Percentiles rank a stretch among this genome's conserved stretches.
Evolutionary conservation across 2,329 filamentous ascomycete genomes (phyloP).

Genomic region (Aureobasidium lini): DNA sequence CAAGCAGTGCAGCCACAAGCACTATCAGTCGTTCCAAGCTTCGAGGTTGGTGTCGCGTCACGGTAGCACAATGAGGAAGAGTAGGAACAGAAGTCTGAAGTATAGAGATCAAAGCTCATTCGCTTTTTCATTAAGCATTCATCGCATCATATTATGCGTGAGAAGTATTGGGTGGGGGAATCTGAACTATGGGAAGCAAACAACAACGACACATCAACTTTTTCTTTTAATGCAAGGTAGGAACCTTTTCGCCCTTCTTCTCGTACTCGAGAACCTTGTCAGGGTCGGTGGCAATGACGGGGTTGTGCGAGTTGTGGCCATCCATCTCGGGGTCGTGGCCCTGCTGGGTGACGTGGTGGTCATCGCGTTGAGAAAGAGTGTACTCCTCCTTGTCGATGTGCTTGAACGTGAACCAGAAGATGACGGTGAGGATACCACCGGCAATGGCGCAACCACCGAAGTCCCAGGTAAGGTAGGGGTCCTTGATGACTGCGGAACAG

Average conservation of each 20-base stretch:
- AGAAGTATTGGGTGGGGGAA: neutral
- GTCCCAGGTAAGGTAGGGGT: conserved; percentile 43
- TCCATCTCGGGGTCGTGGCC: conserved; percentile 13
- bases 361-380: conserved; percentile 15
- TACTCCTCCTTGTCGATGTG: conserved; percentile 31
- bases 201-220: neutral
- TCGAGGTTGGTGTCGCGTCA: too few species aligned
- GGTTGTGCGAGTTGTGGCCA: conserved; percentile 15
- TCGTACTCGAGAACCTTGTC: conserved; percentile 10
- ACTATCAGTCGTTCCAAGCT: too few species aligned
- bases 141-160: neutral
- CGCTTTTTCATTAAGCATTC: conserved; percentile 3
- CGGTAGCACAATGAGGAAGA: too few species aligned
- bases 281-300: conserved; percentile 13
- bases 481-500: conserved; percentile 29
- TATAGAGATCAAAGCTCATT: neutral
- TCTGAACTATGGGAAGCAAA: neutral
- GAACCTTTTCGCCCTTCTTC: conserved; percentile 14
- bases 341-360: conserved; percentile 16
- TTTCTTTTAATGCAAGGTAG: neutral
- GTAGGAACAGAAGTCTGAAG: neutral
- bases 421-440: conserved; percentile 38
- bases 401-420: conserved; percentile 43
- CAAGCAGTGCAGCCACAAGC: too few species aligned
- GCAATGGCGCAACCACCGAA: conserved; percentile 45